Percentiles rank a stretch among this genome's conserved stretches.
These are phyloP conservation scores for Clausena lansium DNA, from an alignment of 345 rosid genomes.

Conservation along the genomic window DNA sequence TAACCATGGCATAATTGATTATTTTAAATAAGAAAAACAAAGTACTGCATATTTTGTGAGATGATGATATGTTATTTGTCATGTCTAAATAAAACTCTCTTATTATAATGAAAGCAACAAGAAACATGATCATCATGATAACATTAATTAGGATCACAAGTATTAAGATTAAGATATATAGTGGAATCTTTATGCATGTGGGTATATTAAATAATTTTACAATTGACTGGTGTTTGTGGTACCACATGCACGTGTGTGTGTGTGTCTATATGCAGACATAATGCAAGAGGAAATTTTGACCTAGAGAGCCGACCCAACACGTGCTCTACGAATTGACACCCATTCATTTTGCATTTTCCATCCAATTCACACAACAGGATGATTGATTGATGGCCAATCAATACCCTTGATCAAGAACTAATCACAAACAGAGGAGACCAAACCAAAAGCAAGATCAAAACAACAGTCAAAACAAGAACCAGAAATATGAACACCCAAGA, in stretches of 20 bases:
- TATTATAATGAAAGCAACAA: no score
- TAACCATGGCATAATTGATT: no score
- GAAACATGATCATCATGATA: no score
- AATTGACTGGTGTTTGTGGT: no score
- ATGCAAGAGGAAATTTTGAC: neutral
- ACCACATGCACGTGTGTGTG: no score
- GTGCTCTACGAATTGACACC: neutral
- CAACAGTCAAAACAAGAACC: no score
- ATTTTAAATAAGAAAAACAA: conserved; percentile 23
- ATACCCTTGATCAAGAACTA: no score
- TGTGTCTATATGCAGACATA: neutral
- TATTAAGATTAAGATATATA: neutral
- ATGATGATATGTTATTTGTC: conserved; percentile 27
- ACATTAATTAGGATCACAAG: neutral
- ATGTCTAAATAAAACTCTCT: no score
- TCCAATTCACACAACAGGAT: neutral
- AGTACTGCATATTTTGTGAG: conserved; percentile 56
- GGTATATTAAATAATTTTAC: neutral
- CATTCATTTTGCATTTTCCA: neutral
- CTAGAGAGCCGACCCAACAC: neutral
- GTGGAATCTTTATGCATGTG: neutral
- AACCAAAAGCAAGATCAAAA: no score
- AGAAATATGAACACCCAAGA: no score
- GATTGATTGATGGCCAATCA: no score
- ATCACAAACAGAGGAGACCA: no score